Evolutionary conservation across 768 basidiomycete genomes (phyloP).

Genomic region (Gymnopilus dilepis): DNA sequence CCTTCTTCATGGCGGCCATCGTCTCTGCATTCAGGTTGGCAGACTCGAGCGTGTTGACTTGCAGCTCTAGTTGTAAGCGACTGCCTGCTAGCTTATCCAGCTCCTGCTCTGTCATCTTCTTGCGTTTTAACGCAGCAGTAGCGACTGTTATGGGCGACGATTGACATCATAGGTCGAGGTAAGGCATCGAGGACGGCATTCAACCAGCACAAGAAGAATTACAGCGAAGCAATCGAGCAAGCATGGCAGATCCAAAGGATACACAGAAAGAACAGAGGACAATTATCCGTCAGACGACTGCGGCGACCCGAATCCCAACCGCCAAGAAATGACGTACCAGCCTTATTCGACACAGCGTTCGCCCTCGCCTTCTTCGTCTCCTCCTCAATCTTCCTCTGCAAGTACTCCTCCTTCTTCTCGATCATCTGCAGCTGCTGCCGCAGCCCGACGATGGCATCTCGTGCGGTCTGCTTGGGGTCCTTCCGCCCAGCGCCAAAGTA

Average conservation of each 20-base stretch:
- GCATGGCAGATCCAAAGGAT: not conserved
- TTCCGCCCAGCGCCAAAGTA: conserved; percentile 82
- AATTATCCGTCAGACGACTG: not conserved
- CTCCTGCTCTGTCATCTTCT: conserved; percentile 89
- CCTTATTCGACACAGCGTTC: conserved; percentile 93
- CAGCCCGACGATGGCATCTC: conserved; percentile 92
- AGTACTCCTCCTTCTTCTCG: conserved; percentile 98
- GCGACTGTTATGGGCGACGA: conserved; percentile 60
- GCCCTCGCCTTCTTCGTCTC: conserved; percentile 90
- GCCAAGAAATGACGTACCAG: conserved; percentile 62
- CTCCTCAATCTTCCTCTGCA: conserved; percentile 96
- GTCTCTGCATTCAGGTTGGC: conserved; percentile 98
- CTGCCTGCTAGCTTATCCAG: conserved; percentile 85
- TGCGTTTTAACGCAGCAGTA: conserved; percentile 87
- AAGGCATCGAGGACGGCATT: conserved; percentile 2
- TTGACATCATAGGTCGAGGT: conserved; percentile 1
- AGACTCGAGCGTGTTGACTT: conserved; percentile 95
- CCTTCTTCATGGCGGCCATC: conserved; percentile 97
- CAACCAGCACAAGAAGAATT: not conserved
- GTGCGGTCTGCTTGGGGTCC: conserved; percentile 83
- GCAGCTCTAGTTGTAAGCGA: conserved; percentile 91
- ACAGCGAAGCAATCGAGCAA: not conserved
- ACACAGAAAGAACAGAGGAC: not conserved
- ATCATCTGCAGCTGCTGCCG: conserved; percentile 95
- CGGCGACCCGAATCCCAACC: not conserved